Evolutionary conservation across 768 basidiomycete species (phyloP).

Genomic region (Suillus paluster): DNA sequence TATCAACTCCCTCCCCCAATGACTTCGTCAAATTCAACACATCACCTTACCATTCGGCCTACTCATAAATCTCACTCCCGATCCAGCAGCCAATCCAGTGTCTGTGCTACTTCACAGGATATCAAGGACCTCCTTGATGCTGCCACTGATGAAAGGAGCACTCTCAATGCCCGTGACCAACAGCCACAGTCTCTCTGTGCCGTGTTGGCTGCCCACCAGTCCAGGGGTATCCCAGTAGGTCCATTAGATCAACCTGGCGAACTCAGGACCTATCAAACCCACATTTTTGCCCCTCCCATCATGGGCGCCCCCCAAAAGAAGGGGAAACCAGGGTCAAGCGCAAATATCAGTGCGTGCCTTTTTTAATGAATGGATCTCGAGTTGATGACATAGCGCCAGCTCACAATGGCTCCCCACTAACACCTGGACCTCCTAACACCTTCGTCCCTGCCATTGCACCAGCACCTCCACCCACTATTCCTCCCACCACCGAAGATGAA

Average conservation of each 20-base stretch:
- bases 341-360: too few relatives aligned
- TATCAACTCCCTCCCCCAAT: constrained; percentile 24
- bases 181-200: constrained; percentile 36
- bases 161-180: constrained; percentile 30
- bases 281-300: constrained; percentile 74
- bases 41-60: constrained; percentile 13
- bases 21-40: constrained; percentile 27
- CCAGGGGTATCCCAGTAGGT: constrained; percentile 30
- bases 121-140: constrained; percentile 55
- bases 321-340: constrained; percentile 45
- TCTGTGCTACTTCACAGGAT: too few relatives aligned
- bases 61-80: constrained; percentile 22
- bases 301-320: constrained; percentile 77
- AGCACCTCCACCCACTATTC: constrained; percentile 4
- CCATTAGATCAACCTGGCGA: too few relatives aligned
- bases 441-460: background rate
- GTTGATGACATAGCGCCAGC: too few relatives aligned
- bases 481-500: constrained; percentile 12
- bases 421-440: constrained; percentile 15
- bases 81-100: constrained; percentile 42
- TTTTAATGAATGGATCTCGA: too few relatives aligned
- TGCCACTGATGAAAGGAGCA: constrained; percentile 37
- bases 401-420: constrained; percentile 8
- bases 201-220: constrained; percentile 36
- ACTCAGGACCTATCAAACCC: too few relatives aligned